Conservation (phyloP, 192 early-diverging fungal genomes). For the Rhizoclosmatium globosum region DNA sequence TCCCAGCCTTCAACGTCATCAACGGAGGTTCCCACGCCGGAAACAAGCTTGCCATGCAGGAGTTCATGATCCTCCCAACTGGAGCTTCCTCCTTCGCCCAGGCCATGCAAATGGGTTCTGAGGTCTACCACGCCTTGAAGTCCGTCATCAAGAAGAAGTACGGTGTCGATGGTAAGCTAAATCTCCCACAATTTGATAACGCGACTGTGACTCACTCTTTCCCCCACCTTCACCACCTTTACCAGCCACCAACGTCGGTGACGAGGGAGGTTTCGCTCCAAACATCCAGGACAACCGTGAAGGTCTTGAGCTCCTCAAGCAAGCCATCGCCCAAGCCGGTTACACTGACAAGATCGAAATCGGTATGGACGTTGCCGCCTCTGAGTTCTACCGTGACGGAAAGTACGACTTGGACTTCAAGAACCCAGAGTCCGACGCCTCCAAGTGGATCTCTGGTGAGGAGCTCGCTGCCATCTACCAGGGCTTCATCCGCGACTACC, state of each 20-base stretch:
- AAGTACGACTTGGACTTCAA: slow-evolving; percentile 99
- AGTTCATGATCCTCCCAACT: slow-evolving; percentile 99
- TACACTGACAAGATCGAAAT: slow-evolving; percentile 97
- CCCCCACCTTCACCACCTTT: background rate
- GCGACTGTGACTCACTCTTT: slow-evolving; percentile 8
- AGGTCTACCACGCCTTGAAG: slow-evolving; percentile 97
- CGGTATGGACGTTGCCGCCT: slow-evolving; percentile 97
- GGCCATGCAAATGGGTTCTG: slow-evolving; percentile 97
- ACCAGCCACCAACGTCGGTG: slow-evolving; percentile 95
- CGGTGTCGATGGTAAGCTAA: slow-evolving; percentile 79
- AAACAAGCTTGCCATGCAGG: slow-evolving; percentile 99
- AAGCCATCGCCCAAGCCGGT: slow-evolving; percentile 92
- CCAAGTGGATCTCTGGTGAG: slow-evolving; percentile 76
- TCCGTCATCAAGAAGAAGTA: slow-evolving; percentile 99
- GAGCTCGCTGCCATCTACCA: slow-evolving; percentile 87
- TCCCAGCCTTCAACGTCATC: slow-evolving; percentile 98
- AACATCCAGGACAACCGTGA: slow-evolving; percentile 98
- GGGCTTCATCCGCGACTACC: slow-evolving; percentile 71
- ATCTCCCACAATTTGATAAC: background rate
- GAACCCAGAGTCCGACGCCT: slow-evolving; percentile 82
- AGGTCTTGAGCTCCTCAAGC: slow-evolving; percentile 90
- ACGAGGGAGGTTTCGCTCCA: slow-evolving; percentile 99
- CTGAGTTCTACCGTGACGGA: slow-evolving; percentile 96
- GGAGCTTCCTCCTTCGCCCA: slow-evolving; percentile 92
- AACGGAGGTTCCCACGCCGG: slow-evolving; percentile 99